Evolutionary conservation across 2,329 filamentous ascomycete genomes (phyloP).

Genomic region (Ophiocordyceps camponoti-saundersi): DNA sequence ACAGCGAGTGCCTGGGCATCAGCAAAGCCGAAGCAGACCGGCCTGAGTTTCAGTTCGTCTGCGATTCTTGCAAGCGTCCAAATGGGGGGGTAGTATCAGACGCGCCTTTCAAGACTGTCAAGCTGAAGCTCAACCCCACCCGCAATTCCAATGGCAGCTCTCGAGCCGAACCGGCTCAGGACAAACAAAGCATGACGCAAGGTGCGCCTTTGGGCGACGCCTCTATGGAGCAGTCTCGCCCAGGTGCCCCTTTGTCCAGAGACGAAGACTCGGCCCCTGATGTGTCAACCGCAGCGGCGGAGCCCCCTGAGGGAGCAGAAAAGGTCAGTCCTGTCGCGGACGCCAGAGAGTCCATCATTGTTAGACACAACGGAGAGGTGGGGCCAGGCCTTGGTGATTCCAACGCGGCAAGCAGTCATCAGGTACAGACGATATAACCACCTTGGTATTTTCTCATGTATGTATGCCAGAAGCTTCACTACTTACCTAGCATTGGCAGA

Average conservation of each 20-base stretch:
- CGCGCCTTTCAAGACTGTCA: conserved; percentile 24
- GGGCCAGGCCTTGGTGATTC: not conserved
- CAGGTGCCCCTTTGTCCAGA: not conserved
- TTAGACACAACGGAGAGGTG: not conserved
- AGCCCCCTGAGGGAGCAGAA: not conserved
- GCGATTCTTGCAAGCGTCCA: conserved; percentile 56
- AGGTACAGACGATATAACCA: no score
- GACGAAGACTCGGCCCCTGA: not conserved
- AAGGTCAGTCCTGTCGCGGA: not conserved
- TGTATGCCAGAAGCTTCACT: no score
- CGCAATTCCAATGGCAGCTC: not conserved
- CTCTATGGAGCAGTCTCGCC: not conserved
- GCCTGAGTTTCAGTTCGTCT: conserved; percentile 78
- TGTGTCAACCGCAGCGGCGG: not conserved
- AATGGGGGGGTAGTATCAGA: conserved; percentile 48
- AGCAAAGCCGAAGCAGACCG: conserved; percentile 62
- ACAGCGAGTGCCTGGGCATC: conserved; percentile 80
- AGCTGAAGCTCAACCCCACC: conserved; percentile 27
- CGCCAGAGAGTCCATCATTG: not conserved
- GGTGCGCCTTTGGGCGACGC: not conserved
- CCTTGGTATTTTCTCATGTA: no score
- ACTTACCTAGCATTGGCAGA: no score
- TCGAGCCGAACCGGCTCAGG: not conserved
- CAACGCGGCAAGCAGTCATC: not conserved
- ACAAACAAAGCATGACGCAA: not conserved